These are phyloP conservation scores for Metarhizium humberi DNA, from an alignment of 2,329 filamentous ascomycete genomes.

Conservation along the genomic window DNA sequence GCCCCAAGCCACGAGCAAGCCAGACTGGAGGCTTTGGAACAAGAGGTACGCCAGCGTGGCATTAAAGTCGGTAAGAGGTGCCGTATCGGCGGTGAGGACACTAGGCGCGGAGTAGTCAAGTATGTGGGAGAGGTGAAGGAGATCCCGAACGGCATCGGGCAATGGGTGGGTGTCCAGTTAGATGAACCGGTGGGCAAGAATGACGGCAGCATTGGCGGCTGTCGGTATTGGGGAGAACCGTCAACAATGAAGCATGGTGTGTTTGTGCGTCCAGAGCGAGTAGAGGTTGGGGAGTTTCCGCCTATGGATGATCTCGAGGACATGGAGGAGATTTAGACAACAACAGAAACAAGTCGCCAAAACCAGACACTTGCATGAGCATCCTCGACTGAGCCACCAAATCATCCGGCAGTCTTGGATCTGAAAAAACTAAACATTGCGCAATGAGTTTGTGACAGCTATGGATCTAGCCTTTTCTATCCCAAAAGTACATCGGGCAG, in stretches of 20 bases:
- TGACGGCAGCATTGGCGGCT: conserved; percentile 61
- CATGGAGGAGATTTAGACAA: conserved; percentile 60
- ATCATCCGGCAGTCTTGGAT: not conserved
- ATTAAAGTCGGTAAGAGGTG: conserved; percentile 55
- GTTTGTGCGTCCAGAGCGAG: conserved; percentile 68
- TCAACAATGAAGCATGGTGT: conserved; percentile 62
- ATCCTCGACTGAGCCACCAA: not conserved
- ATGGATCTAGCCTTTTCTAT: not conserved
- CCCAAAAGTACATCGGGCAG: not conserved
- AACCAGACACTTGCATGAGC: not conserved
- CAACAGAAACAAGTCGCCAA: not conserved
- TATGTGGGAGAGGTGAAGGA: conserved; percentile 68
- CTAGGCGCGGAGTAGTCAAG: conserved; percentile 57
- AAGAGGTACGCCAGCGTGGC: conserved; percentile 61
- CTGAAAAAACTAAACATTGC: not conserved
- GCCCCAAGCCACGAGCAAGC: conserved; percentile 66
- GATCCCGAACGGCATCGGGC: conserved; percentile 54
- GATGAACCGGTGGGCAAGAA: conserved; percentile 80
- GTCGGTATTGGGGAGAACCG: conserved; percentile 59
- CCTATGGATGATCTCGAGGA: conserved; percentile 65
- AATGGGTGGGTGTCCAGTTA: conserved; percentile 66
- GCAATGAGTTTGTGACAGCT: not conserved
- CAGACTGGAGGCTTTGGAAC: conserved; percentile 57
- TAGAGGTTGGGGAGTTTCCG: conserved; percentile 67
- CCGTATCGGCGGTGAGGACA: conserved; percentile 57